A percentile compares a stretch with the other conserved stretches of the same genome.
phyloP scores from a whole-genome alignment of 2,329 filamentous ascomycete genomes.

The Aspergillus udagawae region DNA sequence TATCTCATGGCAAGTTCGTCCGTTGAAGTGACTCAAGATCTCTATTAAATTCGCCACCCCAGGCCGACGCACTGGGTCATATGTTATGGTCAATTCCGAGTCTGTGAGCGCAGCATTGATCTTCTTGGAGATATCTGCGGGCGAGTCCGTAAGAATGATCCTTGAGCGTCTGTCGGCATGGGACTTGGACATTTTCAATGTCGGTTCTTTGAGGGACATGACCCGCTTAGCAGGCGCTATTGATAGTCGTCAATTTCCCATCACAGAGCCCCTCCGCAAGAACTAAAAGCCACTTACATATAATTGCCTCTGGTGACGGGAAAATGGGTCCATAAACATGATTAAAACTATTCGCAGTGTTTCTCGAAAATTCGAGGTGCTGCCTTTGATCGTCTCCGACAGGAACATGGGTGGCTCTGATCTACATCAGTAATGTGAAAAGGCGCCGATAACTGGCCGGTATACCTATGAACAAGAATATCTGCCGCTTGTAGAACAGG shows the following conservation, averaged over 20 bases:
- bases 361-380: constrained; percentile 87
- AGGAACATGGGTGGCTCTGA: constrained; percentile 83
- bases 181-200: constrained; percentile 92
- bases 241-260: constrained; percentile 3
- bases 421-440: constrained; percentile 12
- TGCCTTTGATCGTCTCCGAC: constrained; percentile 95
- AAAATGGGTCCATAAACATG: constrained; percentile 63
- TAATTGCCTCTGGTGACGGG: constrained; percentile 64
- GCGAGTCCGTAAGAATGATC: constrained; percentile 74
- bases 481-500: constrained; percentile 94
- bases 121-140: constrained; percentile 63
- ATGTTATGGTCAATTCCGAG: constrained; percentile 62
- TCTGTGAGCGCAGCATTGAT: constrained; percentile 75
- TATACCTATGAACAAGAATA: constrained; percentile 75
- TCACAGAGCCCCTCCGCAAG: not conserved
- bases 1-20: constrained; percentile 41
- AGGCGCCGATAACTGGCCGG: not conserved
- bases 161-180: constrained; percentile 66
- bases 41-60: constrained; percentile 86
- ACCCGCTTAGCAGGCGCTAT: constrained; percentile 74
- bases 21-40: constrained; percentile 68
- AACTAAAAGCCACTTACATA: constrained; percentile 52
- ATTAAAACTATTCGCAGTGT: constrained; percentile 86
- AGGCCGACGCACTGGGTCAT: constrained; percentile 65
- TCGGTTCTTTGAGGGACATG: constrained; percentile 80